Evolutionary conservation across 2,329 filamentous ascomycete genomes (phyloP).

Genomic region (Hansfordia pulvinata): DNA sequence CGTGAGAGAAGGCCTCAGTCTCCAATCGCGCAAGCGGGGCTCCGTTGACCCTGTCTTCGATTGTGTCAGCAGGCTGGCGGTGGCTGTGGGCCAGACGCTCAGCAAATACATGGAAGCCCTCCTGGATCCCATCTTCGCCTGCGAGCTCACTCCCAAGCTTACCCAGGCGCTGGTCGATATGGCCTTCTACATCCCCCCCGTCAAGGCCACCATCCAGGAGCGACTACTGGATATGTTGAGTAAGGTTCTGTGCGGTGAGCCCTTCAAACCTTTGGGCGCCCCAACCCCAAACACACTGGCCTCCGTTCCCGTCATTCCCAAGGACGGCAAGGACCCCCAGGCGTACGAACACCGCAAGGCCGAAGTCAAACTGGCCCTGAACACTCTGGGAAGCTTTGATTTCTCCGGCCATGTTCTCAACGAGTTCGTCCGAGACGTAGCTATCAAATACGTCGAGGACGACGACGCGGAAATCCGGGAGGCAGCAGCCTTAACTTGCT

Average conservation of each 20-base stretch:
- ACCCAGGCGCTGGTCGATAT: slow-evolving; percentile 95
- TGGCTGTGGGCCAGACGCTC: slow-evolving; percentile 88
- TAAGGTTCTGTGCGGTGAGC: slow-evolving; percentile 80
- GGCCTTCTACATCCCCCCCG: slow-evolving; percentile 95
- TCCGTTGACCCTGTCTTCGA: slow-evolving; percentile 78
- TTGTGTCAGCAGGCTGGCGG: slow-evolving; percentile 91
- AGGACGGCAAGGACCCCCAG: slow-evolving; percentile 73
- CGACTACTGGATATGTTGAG: slow-evolving; percentile 89
- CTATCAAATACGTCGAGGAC: slow-evolving; percentile 95
- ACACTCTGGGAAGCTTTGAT: slow-evolving; percentile 95
- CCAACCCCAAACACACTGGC: slow-evolving; percentile 71
- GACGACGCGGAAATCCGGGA: slow-evolving; percentile 89
- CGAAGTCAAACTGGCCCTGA: slow-evolving; percentile 84
- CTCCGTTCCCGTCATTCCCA: slow-evolving; percentile 69
- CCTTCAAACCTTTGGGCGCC: slow-evolving; percentile 84
- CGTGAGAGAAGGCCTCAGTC: slow-evolving; percentile 77
- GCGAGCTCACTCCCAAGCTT: slow-evolving; percentile 82
- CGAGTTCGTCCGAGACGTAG: slow-evolving; percentile 95
- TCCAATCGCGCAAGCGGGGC: slow-evolving; percentile 56
- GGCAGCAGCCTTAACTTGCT: slow-evolving; percentile 90
- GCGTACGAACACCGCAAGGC: slow-evolving; percentile 70
- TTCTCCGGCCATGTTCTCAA: slow-evolving; percentile 88
- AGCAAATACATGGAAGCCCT: slow-evolving; percentile 98
- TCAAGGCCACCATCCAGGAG: slow-evolving; percentile 87
- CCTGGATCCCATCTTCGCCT: slow-evolving; percentile 92